phyloP scores from a whole-genome alignment of 192 early-diverging fungal genomes.

The Dimargaris verticillata region DNA sequence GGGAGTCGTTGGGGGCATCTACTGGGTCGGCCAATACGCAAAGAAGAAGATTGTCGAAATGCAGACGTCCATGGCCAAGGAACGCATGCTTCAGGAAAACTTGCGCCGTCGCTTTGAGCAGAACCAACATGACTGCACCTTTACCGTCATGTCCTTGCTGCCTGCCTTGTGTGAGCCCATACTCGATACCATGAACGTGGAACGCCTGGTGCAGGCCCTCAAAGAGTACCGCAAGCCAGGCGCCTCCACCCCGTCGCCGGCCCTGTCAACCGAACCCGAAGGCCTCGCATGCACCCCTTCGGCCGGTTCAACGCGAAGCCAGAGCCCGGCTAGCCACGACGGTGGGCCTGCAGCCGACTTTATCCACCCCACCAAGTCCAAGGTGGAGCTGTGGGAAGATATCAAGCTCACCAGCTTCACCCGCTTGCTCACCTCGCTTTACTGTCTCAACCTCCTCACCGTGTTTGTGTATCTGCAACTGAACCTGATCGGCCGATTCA shows the following conservation, averaged over 20 bases:
- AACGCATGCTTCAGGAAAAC: conserved; percentile 58
- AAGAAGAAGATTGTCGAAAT: conserved; percentile 53
- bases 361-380: conserved; percentile 26
- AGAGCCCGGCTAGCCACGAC: no score
- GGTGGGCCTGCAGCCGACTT: no score
- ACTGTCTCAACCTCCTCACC: conserved; percentile 71
- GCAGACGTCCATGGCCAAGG: conserved; percentile 41
- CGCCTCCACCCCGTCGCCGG: conserved; percentile 16
- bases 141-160: conserved; percentile 66
- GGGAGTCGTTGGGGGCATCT: conserved; percentile 49
- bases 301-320: no score
- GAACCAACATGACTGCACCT: conserved; percentile 82
- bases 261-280: neutral
- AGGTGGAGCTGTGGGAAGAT: conserved; percentile 72
- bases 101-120: conserved; percentile 82
- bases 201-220: conserved; percentile 18
- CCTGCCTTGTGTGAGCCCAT: conserved; percentile 68
- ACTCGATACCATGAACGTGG: conserved; percentile 61
- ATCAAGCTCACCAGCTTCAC: conserved; percentile 83
- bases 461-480: conserved; percentile 75
- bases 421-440: conserved; percentile 67
- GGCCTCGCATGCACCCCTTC: neutral
- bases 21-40: conserved; percentile 58
- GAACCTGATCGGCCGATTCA: conserved; percentile 77
- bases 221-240: conserved; percentile 18